Percentiles rank a stretch among this genome's conserved stretches.
Conservation (phyloP, 495 filamentous ascomycete species). For the Trichoderma virens region DNA sequence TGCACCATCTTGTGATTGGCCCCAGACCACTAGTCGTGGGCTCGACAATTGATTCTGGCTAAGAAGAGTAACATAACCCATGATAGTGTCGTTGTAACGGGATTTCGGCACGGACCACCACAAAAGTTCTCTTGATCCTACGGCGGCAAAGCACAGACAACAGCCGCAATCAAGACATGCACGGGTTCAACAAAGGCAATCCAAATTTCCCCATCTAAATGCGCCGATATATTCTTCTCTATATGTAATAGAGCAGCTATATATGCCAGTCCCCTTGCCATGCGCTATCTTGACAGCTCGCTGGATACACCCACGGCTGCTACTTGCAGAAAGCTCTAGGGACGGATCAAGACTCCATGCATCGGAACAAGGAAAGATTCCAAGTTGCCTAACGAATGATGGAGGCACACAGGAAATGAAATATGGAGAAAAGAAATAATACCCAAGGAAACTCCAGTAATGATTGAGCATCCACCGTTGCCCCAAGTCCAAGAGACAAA, state of each 20-base stretch:
- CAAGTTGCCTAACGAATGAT: neutral
- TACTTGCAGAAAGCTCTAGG: neutral
- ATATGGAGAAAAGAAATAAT: neutral
- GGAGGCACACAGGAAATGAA: neutral
- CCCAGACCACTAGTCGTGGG: too few relatives aligned
- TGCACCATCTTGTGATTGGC: too few relatives aligned
- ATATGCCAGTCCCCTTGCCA: neutral
- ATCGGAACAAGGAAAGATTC: neutral
- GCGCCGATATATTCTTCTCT: constrained; percentile 2
- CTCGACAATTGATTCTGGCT: too few relatives aligned
- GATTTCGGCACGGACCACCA: too few relatives aligned
- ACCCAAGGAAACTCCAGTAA: neutral
- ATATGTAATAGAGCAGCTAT: neutral
- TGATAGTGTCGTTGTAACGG: too few relatives aligned
- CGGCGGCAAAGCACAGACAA: too few relatives aligned
- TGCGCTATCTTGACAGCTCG: neutral
- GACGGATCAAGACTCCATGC: neutral
- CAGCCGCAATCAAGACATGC: too few relatives aligned
- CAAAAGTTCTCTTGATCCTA: too few relatives aligned
- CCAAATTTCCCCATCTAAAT: neutral
- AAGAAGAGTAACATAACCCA: too few relatives aligned
- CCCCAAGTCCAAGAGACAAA: neutral
- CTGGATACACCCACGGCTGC: neutral
- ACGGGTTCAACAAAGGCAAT: neutral
- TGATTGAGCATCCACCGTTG: neutral